These are phyloP conservation scores for Gilbertella persicaria DNA, from an alignment of 371 early-diverging fungal species.

Conservation along the genomic window DNA sequence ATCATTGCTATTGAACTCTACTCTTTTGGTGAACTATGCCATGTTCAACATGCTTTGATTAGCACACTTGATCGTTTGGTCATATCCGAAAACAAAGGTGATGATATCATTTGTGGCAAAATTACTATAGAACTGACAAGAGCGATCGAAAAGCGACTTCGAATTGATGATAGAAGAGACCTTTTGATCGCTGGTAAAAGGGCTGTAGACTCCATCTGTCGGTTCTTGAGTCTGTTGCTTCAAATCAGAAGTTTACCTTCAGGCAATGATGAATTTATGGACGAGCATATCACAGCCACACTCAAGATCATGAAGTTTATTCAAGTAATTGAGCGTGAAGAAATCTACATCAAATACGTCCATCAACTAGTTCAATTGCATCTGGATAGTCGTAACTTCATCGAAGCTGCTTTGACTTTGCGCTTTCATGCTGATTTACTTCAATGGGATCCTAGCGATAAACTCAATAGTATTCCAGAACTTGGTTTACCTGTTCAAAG, in stretches of 20 bases:
- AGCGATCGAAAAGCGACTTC: conserved; percentile 32
- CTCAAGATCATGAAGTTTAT: conserved; percentile 69
- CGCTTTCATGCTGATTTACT: conserved; percentile 72
- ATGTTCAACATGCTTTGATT: conserved; percentile 61
- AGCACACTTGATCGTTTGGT: conserved; percentile 65
- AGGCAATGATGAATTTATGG: conserved; percentile 63
- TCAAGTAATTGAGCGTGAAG: conserved; percentile 61
- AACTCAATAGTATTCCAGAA: conserved; percentile 52
- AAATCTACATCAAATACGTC: conserved; percentile 73
- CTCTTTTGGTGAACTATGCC: conserved; percentile 47
- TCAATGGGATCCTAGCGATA: conserved; percentile 59
- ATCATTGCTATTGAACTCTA: conserved; percentile 66
- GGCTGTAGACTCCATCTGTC: conserved; percentile 57
- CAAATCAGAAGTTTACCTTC: conserved; percentile 60
- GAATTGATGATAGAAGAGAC: conserved; percentile 18
- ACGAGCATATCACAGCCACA: conserved; percentile 65
- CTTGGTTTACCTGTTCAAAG: conserved; percentile 55
- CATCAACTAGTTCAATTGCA: conserved; percentile 69
- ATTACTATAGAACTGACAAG: conserved; percentile 34
- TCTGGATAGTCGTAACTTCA: conserved; percentile 55
- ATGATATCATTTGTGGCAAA: conserved; percentile 37
- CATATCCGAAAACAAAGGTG: conserved; percentile 61
- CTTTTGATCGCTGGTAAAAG: conserved; percentile 28
- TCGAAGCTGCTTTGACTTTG: conserved; percentile 73
- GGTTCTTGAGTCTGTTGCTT: conserved; percentile 58